Percentiles rank a stretch among this genome's conserved stretches.
These are phyloP conservation scores for Solanum chmielewskii DNA, from an alignment of 257 asterid species.

Conservation along the genomic window DNA sequence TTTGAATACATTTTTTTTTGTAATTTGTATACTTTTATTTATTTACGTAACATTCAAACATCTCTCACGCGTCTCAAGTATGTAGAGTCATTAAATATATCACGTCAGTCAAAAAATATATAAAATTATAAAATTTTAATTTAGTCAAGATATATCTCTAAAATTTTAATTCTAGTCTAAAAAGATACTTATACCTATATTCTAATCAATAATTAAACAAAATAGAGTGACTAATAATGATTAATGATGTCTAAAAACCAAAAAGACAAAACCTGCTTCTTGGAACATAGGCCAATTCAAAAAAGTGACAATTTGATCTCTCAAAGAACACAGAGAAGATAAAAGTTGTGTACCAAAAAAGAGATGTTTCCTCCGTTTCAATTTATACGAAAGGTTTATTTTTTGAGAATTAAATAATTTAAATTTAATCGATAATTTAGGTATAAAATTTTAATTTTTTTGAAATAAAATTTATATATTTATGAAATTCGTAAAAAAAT, in stretches of 20 bases:
- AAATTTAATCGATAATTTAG: no score
- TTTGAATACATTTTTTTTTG: accelerated
- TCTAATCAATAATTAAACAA: not conserved
- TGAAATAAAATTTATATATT: no score
- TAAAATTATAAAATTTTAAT: accelerated
- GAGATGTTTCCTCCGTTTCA: not conserved
- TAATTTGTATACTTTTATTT: not conserved
- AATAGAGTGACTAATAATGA: not conserved
- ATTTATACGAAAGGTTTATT: no score
- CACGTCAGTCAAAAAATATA: no score
- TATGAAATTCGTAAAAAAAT: accelerated
- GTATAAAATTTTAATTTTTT: no score
- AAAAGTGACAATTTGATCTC: not conserved
- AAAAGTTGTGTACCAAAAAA: not conserved
- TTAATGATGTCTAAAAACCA: not conserved
- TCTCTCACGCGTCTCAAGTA: accelerated
- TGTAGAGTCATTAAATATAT: accelerated
- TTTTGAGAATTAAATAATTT: no score
- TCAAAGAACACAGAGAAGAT: not conserved
- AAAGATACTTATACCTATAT: accelerated
- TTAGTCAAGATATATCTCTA: accelerated
- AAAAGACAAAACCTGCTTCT: not conserved
- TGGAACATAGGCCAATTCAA: not conserved
- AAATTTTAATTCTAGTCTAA: not conserved
- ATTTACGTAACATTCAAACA: accelerated